These are phyloP conservation scores for Corniculantispora saksenae DNA, from an alignment of 2,329 filamentous ascomycete species.

Conservation along the genomic window DNA sequence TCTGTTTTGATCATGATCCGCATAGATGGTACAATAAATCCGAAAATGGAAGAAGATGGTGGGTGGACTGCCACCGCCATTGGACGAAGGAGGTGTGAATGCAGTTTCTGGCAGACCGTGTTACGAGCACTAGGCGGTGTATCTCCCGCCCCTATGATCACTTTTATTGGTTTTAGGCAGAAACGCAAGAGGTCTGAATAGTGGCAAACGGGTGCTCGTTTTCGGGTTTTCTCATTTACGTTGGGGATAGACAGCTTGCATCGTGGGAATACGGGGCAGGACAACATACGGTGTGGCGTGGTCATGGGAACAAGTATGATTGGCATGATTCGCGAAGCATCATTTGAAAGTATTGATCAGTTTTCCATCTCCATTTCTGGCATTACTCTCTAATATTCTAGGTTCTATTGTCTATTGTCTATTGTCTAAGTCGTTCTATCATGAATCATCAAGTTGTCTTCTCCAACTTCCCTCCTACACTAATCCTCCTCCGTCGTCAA, in stretches of 20 bases:
- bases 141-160: neutral
- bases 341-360: neutral
- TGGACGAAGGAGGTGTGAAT: neutral
- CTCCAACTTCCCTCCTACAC: neutral
- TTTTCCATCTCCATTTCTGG: neutral
- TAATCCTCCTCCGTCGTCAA: neutral
- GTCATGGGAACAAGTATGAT: neutral
- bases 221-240: neutral
- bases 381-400: neutral
- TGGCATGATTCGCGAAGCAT: neutral
- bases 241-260: neutral
- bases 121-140: neutral
- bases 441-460: neutral
- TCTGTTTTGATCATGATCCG: neutral
- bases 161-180: neutral
- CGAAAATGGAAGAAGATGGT: neutral
- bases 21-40: neutral
- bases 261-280: neutral
- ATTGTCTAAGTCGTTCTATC: neutral
- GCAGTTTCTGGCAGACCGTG: neutral
- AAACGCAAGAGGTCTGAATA: neutral
- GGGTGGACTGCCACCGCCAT: neutral
- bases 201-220: neutral
- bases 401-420: neutral
- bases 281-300: conserved; percentile 1